phyloP scores from a whole-genome alignment of 208 protist genomes.

The Trichomonas gallinae region DNA sequence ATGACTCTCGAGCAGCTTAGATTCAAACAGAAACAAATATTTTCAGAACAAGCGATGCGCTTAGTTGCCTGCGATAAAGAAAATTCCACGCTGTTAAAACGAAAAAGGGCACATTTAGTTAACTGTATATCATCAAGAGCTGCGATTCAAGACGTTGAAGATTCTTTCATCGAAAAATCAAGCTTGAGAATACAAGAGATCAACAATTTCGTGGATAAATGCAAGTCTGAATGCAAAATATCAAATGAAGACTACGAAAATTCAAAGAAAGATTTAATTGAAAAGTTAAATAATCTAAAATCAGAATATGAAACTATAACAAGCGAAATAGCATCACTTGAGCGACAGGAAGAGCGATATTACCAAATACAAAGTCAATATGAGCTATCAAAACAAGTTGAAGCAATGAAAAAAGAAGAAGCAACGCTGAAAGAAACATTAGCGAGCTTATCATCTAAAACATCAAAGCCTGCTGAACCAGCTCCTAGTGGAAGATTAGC shows the following conservation, averaged over 20 bases:
- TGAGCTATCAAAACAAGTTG: neutral
- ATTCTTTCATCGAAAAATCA: neutral
- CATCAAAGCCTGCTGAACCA: too few species aligned
- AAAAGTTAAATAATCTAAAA: neutral
- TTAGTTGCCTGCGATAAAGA: neutral
- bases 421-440: neutral
- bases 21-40: neutral
- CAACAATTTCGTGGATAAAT: neutral
- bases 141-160: neutral
- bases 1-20: neutral
- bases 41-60: neutral
- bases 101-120: neutral
- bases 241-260: neutral
- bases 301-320: neutral
- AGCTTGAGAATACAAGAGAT: neutral
- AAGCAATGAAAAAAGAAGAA: neutral
- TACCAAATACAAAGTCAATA: neutral
- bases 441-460: too few species aligned
- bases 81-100: neutral
- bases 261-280: neutral
- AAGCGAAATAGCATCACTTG: neutral
- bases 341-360: neutral
- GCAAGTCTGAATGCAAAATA: neutral
- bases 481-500: too few species aligned
- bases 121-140: neutral